phyloP scores from a whole-genome alignment of 805 yeast genomes.

The Candida yuanshanica region DNA sequence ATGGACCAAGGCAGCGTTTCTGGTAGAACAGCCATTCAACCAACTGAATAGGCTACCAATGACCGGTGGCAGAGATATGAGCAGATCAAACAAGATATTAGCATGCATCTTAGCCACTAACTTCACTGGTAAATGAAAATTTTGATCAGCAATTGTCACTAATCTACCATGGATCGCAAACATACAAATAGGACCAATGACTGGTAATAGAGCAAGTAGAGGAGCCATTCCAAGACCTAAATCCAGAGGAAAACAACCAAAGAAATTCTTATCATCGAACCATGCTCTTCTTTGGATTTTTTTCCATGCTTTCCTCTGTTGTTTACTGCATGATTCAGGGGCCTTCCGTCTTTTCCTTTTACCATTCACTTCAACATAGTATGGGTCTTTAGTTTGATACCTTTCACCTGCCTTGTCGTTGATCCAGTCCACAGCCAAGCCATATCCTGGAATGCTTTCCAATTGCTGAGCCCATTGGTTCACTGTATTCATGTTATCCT shows the following conservation, averaged over 20 bases:
- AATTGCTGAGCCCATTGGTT: conserved; percentile 26
- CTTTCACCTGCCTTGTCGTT: conserved; percentile 65
- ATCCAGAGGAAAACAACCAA: conserved; percentile 72
- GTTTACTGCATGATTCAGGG: conserved; percentile 50
- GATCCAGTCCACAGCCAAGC: conserved; percentile 48
- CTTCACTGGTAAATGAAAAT: conserved; percentile 50
- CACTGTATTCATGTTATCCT: conserved; percentile 15
- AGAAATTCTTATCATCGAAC: conserved; percentile 77
- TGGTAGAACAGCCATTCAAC: conserved; percentile 80
- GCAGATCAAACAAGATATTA: conserved; percentile 67
- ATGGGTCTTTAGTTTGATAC: conserved; percentile 63
- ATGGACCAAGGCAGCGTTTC: conserved; percentile 82
- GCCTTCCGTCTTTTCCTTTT: conserved; percentile 51
- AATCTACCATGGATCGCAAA: conserved; percentile 71
- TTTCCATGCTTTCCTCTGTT: conserved; percentile 68
- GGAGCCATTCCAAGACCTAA: conserved; percentile 81
- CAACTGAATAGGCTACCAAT: conserved; percentile 75
- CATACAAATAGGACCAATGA: conserved; percentile 80
- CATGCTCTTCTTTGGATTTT: conserved; percentile 73
- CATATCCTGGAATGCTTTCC: conserved; percentile 54
- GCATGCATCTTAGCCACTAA: conserved; percentile 67
- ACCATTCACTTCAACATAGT: conserved; percentile 47
- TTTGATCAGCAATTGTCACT: conserved; percentile 51
- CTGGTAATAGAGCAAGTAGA: conserved; percentile 64
- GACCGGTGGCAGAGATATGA: conserved; percentile 73